Percentiles rank a stretch among this genome's conserved stretches.
Conservation (phyloP, 2,329 filamentous ascomycete genomes). For the Dothideomycetidae sp. region DNA sequence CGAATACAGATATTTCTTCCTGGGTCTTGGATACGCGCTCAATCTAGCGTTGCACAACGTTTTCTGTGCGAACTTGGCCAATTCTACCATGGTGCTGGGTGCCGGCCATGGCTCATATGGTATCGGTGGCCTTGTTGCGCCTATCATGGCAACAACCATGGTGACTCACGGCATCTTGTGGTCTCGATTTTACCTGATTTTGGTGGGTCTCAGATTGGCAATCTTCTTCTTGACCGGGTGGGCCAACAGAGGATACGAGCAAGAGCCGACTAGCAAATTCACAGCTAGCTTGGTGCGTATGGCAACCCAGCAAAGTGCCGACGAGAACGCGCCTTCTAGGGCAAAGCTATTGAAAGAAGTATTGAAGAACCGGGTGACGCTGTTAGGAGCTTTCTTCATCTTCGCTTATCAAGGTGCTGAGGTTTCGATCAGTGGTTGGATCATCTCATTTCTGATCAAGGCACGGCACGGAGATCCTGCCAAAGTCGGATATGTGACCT, state of each 20-base stretch:
- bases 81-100: constrained; percentile 41
- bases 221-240: constrained; percentile 48
- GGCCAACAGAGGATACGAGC: constrained; percentile 57
- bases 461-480: constrained; percentile 55
- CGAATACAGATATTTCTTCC: constrained; percentile 46
- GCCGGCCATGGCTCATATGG: constrained; percentile 50
- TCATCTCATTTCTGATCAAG: constrained; percentile 69
- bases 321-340: constrained; percentile 23
- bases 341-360: constrained; percentile 37
- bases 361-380: constrained; percentile 42
- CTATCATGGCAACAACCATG: constrained; percentile 61
- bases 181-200: constrained; percentile 60
- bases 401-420: constrained; percentile 79
- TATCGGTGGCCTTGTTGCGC: constrained; percentile 41
- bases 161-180: constrained; percentile 48
- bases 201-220: constrained; percentile 42
- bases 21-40: constrained; percentile 40
- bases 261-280: constrained; percentile 37
- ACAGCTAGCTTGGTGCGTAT: constrained; percentile 31
- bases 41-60: constrained; percentile 43
- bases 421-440: constrained; percentile 73
- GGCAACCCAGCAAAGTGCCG: constrained; percentile 23
- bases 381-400: constrained; percentile 67
- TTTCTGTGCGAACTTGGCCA: constrained; percentile 39
- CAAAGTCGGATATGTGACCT: constrained; percentile 64